Conservation (phyloP, 805 yeast genomes). For the Pichia nanzhaoensis region DNA sequence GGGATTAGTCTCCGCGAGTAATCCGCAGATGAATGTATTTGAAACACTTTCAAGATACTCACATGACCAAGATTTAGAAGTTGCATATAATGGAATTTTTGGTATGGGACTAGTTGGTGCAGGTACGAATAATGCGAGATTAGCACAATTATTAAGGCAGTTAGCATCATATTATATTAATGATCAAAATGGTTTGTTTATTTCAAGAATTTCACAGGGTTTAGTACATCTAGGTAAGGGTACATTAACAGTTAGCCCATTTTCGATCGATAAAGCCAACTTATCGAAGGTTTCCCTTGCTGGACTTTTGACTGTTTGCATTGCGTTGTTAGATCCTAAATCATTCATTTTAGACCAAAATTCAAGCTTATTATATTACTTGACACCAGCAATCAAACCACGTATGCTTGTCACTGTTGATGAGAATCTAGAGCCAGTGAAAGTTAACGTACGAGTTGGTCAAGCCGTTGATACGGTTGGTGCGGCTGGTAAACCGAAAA, state of each 20-base stretch:
- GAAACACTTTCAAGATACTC: conserved; percentile 95
- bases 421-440: conserved; percentile 82
- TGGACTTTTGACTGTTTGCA: conserved; percentile 74
- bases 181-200: conserved; percentile 84
- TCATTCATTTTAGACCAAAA: conserved; percentile 66
- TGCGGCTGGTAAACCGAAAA: conserved; percentile 98
- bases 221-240: conserved; percentile 95
- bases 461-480: conserved; percentile 99
- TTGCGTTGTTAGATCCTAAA: conserved; percentile 80
- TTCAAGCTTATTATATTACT: conserved; percentile 77
- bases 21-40: conserved; percentile 94
- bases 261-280: conserved; percentile 80
- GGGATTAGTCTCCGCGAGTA: conserved; percentile 88
- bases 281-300: conserved; percentile 87
- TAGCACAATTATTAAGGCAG: conserved; percentile 92
- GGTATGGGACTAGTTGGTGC: conserved; percentile 98
- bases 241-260: conserved; percentile 81
- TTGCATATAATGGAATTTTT: conserved; percentile 89
- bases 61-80: conserved; percentile 91
- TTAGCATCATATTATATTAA: conserved; percentile 88
- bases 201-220: conserved; percentile 94
- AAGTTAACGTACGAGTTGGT: conserved; percentile 96
- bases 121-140: conserved; percentile 96
- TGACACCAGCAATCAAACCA: conserved; percentile 87
- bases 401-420: conserved; percentile 90